Base-by-base conservation (phyloP, 176 grass and related monocot species). In the Bromus sterilis region DNA sequence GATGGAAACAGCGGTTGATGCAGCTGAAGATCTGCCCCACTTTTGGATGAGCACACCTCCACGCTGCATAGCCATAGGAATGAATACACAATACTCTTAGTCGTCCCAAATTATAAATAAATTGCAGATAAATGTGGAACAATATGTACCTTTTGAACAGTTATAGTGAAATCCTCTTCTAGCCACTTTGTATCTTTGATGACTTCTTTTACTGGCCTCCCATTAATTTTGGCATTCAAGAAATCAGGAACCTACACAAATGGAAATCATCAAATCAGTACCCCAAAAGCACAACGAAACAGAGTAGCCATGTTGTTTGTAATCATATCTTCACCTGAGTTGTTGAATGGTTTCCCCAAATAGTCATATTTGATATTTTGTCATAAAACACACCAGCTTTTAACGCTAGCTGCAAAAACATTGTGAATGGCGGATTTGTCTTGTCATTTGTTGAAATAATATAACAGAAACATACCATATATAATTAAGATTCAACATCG, bases 371-470 rank as follows among this genome's bases (percentile, higher is more conserved):
- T 68, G 96, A 98, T 81, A 98, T 90, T 89, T 88, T 93, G 73
- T 98, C 96, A 73, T 98, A 98, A 86, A 98, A 98, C 55, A 98
- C 96, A 49, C 96, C 96, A 4, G 92, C 96, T 91, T 95, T 95
- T 48, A 98, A 77, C 44, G 96, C 96, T 66, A 98, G 35, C 96
- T 98, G 83, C 74, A 83, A 42, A 89, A 87, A 32, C 37, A 59
- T 58, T 76, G 62, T 59, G 41, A 56, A 28, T 55, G 39, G 62
- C 25, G 4, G 36, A 49, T 79, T 56, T 63, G 11, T 20, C 11
- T 73, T 74, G 13, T 83, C 60, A 82, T 34, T 86, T 87, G 69
- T 37, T 48, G 41, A 39, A 58, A 75, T 61, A 46, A 51, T 70
- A 32, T 75, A 66, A 86, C 10, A 80, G 26, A 75, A 83, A n/a